phyloP scores from a whole-genome alignment of 257 asterid species.

The Thymus quinquecostatus region DNA sequence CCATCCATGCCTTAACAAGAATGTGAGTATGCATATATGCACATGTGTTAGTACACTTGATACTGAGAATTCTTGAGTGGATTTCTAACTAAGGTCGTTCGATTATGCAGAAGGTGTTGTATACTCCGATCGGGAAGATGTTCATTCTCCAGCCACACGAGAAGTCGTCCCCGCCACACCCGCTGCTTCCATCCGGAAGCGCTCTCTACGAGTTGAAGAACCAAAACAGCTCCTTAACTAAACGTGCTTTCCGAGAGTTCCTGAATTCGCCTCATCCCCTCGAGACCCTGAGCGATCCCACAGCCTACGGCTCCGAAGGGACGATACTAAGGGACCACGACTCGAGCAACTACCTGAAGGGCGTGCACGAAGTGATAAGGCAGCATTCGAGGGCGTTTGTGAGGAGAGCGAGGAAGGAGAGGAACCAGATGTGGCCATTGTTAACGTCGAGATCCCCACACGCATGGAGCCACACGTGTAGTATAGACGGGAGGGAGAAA shows the following conservation, averaged over 20 bases:
- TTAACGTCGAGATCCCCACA: slow-evolving; percentile 71
- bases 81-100: neutral
- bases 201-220: slow-evolving; percentile 56
- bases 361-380: slow-evolving; percentile 57
- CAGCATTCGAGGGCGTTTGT: slow-evolving; percentile 47
- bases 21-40: slow-evolving; percentile 35
- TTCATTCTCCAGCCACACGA: slow-evolving; percentile 87
- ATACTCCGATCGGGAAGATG: slow-evolving; percentile 83
- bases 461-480: slow-evolving; percentile 62
- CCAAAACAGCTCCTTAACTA: slow-evolving; percentile 35
- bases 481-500: slow-evolving; percentile 39
- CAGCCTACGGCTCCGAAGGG: slow-evolving; percentile 84
- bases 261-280: slow-evolving; percentile 85
- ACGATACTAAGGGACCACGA: slow-evolving; percentile 86
- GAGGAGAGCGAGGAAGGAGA: slow-evolving; percentile 50
- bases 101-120: slow-evolving; percentile 62
- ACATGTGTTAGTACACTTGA: neutral
- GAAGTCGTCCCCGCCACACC: slow-evolving; percentile 75
- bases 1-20: slow-evolving; percentile 86
- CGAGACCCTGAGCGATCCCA: slow-evolving; percentile 77
- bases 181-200: slow-evolving; percentile 71
- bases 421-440: slow-evolving; percentile 74
- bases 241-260: slow-evolving; percentile 61
- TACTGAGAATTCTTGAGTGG: neutral
- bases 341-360: slow-evolving; percentile 82